Base-by-base conservation (phyloP, 176 grass and related monocot genomes). In the Cenchrus purpureus region DNA sequence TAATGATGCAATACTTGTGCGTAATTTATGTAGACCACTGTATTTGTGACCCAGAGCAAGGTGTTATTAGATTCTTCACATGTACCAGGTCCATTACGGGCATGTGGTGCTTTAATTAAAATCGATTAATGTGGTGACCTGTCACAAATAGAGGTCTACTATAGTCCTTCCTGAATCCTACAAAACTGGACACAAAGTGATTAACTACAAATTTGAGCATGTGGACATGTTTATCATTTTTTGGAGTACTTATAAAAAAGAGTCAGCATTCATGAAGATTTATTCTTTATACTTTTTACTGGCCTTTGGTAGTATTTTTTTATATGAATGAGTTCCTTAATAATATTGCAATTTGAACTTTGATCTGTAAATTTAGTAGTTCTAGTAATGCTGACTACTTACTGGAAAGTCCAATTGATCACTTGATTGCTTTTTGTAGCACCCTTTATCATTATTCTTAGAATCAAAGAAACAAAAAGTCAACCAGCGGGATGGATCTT, bases 331-430 rank as follows among this genome's bases (percentile, higher is more conserved):
- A 32, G 12, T 53, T 32, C 71, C 49, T 74, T 28, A 51, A 29
- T 63, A 31, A 49, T 16, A 79, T 65, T 79, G 59, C 65, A 10
- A 13, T 79, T 64, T 10, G 60, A 73, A 68, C 20, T 70, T 62
- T 19, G 14, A 73, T 79, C 29, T 73, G 13, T 32, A 73, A 65
- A 65, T 86, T 66, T 7, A 45, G 22, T 67, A 67, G 34, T 64
- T 71, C 2, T 64, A 65, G n/a, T 81, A 22, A 60, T 48, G 58
- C 57, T 7, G 43, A 76, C 5, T 69, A 7, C 65, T 54, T n/a
- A 45, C 12, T 15, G 25, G 45, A 65, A 56, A 15, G 7, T 71
- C 44, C 17, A 72, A 4, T 46, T 46, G 6, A 28, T 17, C 0
- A n/a, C 22, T 46, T 63, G 25, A 14, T 52, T 0, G 43, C 1